Evolutionary conservation across 1,284 basidiomycete species (phyloP).

Genomic region (Hypsizygus ulmarius): DNA sequence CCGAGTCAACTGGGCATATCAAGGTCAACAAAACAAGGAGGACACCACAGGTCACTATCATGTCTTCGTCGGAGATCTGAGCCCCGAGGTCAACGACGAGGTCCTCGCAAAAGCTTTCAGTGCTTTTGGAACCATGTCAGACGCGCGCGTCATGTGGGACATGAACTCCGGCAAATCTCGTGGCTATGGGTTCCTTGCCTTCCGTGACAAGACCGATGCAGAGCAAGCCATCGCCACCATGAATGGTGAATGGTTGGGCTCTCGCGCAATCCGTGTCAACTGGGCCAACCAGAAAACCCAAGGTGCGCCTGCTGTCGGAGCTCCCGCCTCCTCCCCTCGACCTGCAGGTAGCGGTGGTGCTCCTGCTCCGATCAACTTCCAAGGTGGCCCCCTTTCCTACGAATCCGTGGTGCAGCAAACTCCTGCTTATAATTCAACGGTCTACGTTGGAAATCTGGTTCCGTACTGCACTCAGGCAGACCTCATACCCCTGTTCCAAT

Average conservation of each 20-base stretch:
- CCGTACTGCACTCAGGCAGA: conserved; percentile 95
- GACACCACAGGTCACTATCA: conserved; percentile 96
- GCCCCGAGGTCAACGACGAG: conserved; percentile 98
- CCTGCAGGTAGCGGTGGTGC: conserved; percentile 53
- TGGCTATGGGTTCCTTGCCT: conserved; percentile 91
- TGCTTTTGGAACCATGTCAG: conserved; percentile 91
- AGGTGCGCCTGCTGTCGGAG: conserved; percentile 43
- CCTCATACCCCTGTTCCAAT: conserved; percentile 94
- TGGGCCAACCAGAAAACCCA: conserved; percentile 99
- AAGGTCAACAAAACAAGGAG: conserved; percentile 94
- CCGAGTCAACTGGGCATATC: conserved; percentile 97
- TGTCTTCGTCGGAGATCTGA: conserved; percentile 97
- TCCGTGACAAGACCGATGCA: conserved; percentile 95
- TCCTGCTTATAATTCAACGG: conserved; percentile 89
- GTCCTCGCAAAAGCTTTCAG: conserved; percentile 94
- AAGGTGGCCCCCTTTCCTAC: conserved; percentile 83
- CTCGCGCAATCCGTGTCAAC: conserved; percentile 96
- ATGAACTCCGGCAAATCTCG: conserved; percentile 98
- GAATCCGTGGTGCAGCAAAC: conserved; percentile 88
- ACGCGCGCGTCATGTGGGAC: conserved; percentile 99
- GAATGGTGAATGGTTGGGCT: conserved; percentile 99
- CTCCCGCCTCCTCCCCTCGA: conserved; percentile 40
- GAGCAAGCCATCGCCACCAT: conserved; percentile 98
- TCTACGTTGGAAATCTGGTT: conserved; percentile 98
- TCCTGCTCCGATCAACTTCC: conserved; percentile 82